Percentiles rank a stretch among this genome's conserved stretches.
phyloP scores from a whole-genome alignment of 148 eudicot genomes.

The Camellia japonica region DNA sequence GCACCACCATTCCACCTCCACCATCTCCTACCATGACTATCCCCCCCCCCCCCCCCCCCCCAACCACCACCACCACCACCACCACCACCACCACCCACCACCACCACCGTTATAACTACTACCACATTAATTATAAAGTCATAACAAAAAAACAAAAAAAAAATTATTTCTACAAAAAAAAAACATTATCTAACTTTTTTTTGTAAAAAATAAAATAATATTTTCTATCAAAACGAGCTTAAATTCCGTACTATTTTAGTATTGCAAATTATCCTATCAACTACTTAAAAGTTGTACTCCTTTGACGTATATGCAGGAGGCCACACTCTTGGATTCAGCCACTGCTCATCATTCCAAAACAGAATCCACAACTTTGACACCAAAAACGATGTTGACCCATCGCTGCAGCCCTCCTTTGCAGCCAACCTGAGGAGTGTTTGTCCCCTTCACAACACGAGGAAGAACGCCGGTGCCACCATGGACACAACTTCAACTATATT shows the following conservation, averaged over 20 bases:
- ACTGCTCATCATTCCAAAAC: conserved; percentile 69
- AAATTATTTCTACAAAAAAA: too few species aligned
- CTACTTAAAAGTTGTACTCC: neutral
- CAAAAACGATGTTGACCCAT: conserved; percentile 48
- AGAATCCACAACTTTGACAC: conserved; percentile 50
- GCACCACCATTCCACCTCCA: too few species aligned
- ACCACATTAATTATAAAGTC: too few species aligned
- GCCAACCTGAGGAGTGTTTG: conserved; percentile 40
- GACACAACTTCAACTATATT: conserved; percentile 49
- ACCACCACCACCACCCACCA: too few species aligned
- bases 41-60: too few species aligned
- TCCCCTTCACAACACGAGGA: conserved; percentile 39
- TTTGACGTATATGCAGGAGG: conserved; percentile 36
- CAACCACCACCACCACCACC: too few species aligned
- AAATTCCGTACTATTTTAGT: neutral
- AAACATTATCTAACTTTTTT: too few species aligned
- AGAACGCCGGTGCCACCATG: conserved; percentile 44
- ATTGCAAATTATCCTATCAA: neutral
- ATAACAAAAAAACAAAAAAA: too few species aligned
- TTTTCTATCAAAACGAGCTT: too few species aligned
- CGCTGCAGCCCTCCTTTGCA: conserved; percentile 45
- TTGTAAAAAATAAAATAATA: too few species aligned
- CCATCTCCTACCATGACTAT: too few species aligned
- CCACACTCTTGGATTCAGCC: conserved; percentile 70
- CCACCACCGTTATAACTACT: too few species aligned